These are phyloP conservation scores for Helotiales sp. DNA, from an alignment of 2,329 filamentous ascomycete genomes.

Conservation along the genomic window DNA sequence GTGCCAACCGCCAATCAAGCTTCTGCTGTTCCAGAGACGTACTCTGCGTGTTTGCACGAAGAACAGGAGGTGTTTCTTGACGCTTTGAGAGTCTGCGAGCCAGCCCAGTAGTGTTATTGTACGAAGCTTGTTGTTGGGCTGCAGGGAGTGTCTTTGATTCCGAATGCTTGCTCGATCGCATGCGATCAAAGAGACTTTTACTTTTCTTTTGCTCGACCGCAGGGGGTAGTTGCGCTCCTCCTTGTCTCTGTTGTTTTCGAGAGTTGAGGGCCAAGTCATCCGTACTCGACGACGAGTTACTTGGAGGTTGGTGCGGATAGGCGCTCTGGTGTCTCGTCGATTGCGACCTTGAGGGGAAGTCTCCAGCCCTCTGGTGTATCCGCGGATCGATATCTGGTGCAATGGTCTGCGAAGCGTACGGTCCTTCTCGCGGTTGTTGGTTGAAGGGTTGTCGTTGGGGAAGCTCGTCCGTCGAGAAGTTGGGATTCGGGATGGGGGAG, in stretches of 20 bases:
- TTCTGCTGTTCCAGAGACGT: constrained; percentile 48
- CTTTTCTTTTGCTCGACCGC: constrained; percentile 39
- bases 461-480: constrained; percentile 23
- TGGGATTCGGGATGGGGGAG: constrained; percentile 19
- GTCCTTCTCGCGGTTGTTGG: constrained; percentile 23
- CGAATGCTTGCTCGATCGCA: constrained; percentile 36
- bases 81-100: constrained; percentile 61
- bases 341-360: constrained; percentile 36
- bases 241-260: constrained; percentile 30
- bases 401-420: constrained; percentile 36
- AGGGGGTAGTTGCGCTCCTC: constrained; percentile 29
- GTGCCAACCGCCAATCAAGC: constrained; percentile 43
- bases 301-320: constrained; percentile 32
- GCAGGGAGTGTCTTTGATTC: constrained; percentile 35
- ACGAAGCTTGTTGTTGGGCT: constrained; percentile 35
- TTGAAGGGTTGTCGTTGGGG: constrained; percentile 26
- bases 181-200: constrained; percentile 41
- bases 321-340: constrained; percentile 36
- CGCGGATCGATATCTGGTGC: constrained; percentile 31
- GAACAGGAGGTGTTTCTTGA: constrained; percentile 52
- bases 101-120: constrained; percentile 56
- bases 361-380: constrained; percentile 31
- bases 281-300: constrained; percentile 26
- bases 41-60: constrained; percentile 50
- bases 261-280: constrained; percentile 38